phyloP scores from a whole-genome alignment of 257 asterid species.

The Eucommia ulmoides region DNA sequence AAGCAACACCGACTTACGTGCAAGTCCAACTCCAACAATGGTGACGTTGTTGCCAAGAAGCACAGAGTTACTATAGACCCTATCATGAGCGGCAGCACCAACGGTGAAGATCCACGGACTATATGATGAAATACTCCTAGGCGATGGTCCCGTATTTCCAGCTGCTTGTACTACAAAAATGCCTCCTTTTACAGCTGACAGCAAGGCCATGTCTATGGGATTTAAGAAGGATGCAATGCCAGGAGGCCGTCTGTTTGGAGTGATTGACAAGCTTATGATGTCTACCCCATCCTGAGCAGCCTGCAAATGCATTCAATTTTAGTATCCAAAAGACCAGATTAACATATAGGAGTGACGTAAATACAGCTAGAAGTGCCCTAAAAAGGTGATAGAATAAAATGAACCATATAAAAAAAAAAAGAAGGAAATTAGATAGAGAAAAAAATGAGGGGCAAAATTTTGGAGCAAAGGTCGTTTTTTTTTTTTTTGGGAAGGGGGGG shows the following conservation, averaged over 20 bases:
- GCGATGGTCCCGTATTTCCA: constrained; percentile 97
- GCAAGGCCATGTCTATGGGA: constrained; percentile 96
- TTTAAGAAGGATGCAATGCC: constrained; percentile 96
- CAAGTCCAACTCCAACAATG: constrained; percentile 89
- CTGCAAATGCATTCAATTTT: no score
- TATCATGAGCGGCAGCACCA: constrained; percentile 91
- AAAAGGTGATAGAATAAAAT: no score
- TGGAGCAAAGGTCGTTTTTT: no score
- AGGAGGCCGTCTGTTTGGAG: constrained; percentile 97
- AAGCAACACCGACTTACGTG: constrained; percentile 50
- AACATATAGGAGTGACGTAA: no score
- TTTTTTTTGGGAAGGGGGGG: no score
- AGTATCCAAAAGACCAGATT: no score
- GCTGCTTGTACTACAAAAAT: constrained; percentile 96
- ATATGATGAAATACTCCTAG: constrained; percentile 77
- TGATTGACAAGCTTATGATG: constrained; percentile 85
- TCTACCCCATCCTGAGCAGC: constrained; percentile 97
- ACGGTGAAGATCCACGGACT: constrained; percentile 98
- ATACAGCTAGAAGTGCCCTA: no score
- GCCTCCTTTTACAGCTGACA: constrained; percentile 75
- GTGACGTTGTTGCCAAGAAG: constrained; percentile 79
- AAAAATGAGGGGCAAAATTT: no score
- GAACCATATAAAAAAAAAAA: no score
- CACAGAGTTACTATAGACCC: constrained; percentile 73
- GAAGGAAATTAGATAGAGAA: no score